phyloP scores from a whole-genome alignment of 306 rosid species.

The Prunus davidiana region DNA sequence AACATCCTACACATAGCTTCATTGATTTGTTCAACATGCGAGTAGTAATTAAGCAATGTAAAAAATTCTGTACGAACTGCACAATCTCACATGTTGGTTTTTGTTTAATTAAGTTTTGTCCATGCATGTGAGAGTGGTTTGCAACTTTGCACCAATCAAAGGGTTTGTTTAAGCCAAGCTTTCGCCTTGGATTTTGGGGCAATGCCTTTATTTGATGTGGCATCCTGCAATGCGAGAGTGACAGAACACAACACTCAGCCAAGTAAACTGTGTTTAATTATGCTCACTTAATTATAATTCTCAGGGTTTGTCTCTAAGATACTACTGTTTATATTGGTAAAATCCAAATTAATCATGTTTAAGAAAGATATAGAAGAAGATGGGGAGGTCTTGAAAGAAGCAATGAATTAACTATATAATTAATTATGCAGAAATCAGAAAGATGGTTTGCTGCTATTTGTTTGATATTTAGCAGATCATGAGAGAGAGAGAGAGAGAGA shows the following conservation, averaged over 20 bases:
- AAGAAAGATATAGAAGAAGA: background rate
- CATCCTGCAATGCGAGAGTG: constrained; percentile 26
- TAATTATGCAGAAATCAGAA: too few species aligned
- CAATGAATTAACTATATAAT: background rate
- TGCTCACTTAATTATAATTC: constrained; percentile 1
- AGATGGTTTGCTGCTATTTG: too few species aligned
- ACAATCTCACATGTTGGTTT: constrained; percentile 17
- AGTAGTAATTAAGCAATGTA: background rate
- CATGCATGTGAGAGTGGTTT: constrained; percentile 12
- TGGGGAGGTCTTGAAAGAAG: constrained; percentile 9
- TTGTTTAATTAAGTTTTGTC: constrained; percentile 1
- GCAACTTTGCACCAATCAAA: constrained; percentile 36
- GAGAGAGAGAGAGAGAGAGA: too few species aligned
- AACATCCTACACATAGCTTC: constrained; percentile 13
- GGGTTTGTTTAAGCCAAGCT: constrained; percentile 13
- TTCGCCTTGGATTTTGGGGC: constrained; percentile 4
- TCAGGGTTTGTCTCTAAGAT: constrained; percentile 18
- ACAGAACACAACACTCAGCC: constrained; percentile 37
- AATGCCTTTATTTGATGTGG: background rate
- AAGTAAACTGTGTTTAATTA: constrained; percentile 22
- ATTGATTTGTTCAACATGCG: constrained; percentile 13
- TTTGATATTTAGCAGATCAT: too few species aligned
- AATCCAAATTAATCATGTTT: constrained; percentile 6
- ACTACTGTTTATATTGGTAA: background rate
- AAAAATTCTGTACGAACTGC: background rate